A percentile compares a stretch with the other conserved stretches of the same genome.
Evolutionary conservation across 805 yeast species (phyloP).

Genomic region (Yarrowia yakushimensis): DNA sequence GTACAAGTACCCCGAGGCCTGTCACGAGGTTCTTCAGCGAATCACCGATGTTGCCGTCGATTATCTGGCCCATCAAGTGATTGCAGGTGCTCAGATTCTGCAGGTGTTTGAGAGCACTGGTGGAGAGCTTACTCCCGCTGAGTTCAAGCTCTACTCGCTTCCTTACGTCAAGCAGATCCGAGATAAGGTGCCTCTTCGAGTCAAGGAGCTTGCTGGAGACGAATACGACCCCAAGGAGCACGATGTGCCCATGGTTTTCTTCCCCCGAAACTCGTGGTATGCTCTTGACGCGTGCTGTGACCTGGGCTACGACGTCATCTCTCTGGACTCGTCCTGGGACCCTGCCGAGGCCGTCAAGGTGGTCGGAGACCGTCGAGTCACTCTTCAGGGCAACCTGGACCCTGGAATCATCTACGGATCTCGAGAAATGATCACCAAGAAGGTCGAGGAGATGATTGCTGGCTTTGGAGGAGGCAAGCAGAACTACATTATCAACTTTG

Average conservation of each 20-base stretch:
- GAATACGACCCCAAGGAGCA: constrained; percentile 17
- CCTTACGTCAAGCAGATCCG: constrained; percentile 83
- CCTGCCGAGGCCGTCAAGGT: constrained; percentile 81
- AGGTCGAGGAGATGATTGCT: constrained; percentile 81
- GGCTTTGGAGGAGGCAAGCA: constrained; percentile 95
- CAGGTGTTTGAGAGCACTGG: constrained; percentile 99
- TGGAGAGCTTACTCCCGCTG: constrained; percentile 89
- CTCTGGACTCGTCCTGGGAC: constrained; percentile 86
- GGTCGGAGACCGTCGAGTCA: constrained; percentile 63
- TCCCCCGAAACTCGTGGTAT: constrained; percentile 97
- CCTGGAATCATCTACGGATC: constrained; percentile 95
- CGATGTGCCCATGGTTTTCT: constrained; percentile 76
- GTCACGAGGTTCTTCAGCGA: constrained; percentile 67
- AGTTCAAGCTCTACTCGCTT: constrained; percentile 81
- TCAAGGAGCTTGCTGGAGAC: constrained; percentile 38
- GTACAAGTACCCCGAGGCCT: constrained; percentile 67
- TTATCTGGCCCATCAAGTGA: constrained; percentile 88
- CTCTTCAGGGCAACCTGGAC: constrained; percentile 91
- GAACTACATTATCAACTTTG: constrained; percentile 88
- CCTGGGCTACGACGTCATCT: constrained; percentile 79
- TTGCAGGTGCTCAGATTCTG: constrained; percentile 97
- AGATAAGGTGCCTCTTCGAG: constrained; percentile 59
- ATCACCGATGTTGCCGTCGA: constrained; percentile 87
- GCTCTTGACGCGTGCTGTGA: constrained; percentile 82
- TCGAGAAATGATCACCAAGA: constrained; percentile 69